Conservation (phyloP, 2,329 filamentous ascomycete genomes). For the Cercospora sp. region DNA sequence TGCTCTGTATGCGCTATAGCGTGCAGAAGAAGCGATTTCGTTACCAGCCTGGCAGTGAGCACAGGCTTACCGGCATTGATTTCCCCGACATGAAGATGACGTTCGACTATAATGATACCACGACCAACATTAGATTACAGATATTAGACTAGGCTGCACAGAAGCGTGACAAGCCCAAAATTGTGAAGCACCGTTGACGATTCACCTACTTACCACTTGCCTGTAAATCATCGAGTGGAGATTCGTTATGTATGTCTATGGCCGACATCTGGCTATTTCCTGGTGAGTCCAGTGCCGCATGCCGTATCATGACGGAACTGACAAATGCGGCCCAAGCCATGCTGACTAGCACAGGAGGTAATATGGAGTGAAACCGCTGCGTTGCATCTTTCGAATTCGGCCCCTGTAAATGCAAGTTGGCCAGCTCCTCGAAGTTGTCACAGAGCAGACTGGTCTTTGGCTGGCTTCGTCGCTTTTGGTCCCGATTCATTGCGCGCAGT, state of each 20-base stretch:
- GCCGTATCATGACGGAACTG: not conserved
- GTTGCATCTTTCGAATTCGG: not conserved
- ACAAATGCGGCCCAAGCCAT: not conserved
- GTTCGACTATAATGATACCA: not conserved
- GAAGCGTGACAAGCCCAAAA: not conserved
- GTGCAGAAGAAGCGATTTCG: not conserved
- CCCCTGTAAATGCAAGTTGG: not conserved
- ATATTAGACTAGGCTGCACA: not conserved
- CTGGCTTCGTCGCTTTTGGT: not conserved
- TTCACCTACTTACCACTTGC: not conserved
- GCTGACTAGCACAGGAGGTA: not conserved
- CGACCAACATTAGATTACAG: not conserved
- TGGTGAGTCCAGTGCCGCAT: not conserved
- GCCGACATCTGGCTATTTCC: not conserved
- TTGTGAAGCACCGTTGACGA: not conserved
- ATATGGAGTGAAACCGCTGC: not conserved
- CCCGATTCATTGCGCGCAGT: not conserved
- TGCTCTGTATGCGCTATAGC: conserved; percentile 8
- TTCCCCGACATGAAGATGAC: not conserved
- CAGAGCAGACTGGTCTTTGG: not conserved
- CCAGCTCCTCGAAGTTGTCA: not conserved
- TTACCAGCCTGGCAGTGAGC: not conserved
- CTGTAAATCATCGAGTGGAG: not conserved
- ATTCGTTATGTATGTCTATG: not conserved
- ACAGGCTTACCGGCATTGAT: not conserved